Evolutionary conservation across 257 asterid genomes (phyloP), one percentile per base, ranked within the genome.

Genomic region (Ocimum tenuiflorum): DNA sequence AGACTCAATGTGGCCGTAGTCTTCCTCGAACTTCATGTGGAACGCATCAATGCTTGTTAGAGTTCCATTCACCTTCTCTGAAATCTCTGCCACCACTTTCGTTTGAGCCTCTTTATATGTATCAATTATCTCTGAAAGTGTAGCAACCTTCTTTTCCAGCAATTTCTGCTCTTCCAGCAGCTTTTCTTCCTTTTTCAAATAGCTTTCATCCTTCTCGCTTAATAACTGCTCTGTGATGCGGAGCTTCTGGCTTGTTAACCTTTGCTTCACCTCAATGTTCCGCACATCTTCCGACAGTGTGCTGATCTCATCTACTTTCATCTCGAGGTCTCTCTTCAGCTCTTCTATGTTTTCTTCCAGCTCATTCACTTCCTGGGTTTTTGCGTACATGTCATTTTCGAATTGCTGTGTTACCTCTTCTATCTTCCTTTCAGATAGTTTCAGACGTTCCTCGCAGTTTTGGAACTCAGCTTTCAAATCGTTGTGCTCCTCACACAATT

Each of bases 21-120:
- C 97, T 77, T 94, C 99, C 87, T 94, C 99, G 29, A 83, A 88
- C 87, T 90, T 90, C 77, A 82, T 70, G 54, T 70, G 77, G 68
- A 94, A 86, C 15, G 89, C 71, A 51, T 90, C 99, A 3, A 85
- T 79, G 50, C 77, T 86, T 18, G 67, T 80, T 68, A 81, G 12
- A n/a, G 86, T 80, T 45, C 13, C 58, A 38, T 76, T 79, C 12
- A 83, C 84, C 47, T 74, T 86, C 67, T 82, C 78, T 0, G 89
- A 69, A n/a, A 84, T 63, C 20, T 78, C 85, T 14, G 81, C 33
- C 27, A 53, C 63, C 20, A 81, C 64, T 49, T 70, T 83, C 71
- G 1, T 60, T 63, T 83, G 88, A 62, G 83, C 80, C 62, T 77
- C 87, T 77, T 81, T 85, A 50, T 94, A 82, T 18, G 39, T 68